These are phyloP conservation scores for Poterioochromonas sp. DNA, from an alignment of 352 stramenopile species.

Conservation along the genomic window DNA sequence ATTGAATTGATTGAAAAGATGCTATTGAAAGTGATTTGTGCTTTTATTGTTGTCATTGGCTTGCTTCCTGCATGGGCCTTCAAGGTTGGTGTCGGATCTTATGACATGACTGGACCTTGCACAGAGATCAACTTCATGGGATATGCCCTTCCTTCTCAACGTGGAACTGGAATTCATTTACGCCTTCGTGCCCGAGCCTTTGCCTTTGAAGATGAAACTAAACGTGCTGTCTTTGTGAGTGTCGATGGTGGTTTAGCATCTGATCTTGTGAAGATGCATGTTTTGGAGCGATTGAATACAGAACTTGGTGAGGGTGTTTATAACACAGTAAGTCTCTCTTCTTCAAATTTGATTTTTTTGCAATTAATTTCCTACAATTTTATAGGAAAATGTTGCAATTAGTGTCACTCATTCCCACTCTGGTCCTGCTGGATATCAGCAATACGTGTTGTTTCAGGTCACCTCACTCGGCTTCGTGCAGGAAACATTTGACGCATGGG, in stretches of 20 bases:
- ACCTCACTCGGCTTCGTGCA: slow-evolving; percentile 48
- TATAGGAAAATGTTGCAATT: slow-evolving; percentile 69
- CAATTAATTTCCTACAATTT: too few species aligned
- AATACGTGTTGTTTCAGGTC: slow-evolving; percentile 77
- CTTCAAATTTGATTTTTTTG: too few species aligned
- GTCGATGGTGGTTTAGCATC: slow-evolving; percentile 75
- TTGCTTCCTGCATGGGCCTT: slow-evolving; percentile 47
- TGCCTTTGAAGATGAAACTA: slow-evolving; percentile 51
- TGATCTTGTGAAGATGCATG: slow-evolving; percentile 68
- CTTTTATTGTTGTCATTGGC: too few species aligned
- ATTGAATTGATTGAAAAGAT: too few species aligned
- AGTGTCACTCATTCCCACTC: slow-evolving; percentile 82
- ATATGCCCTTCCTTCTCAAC: slow-evolving; percentile 64
- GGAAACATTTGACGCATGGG: slow-evolving; percentile 76
- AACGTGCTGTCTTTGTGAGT: slow-evolving; percentile 61
- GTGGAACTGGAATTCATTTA: slow-evolving; percentile 70
- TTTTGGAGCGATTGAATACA: slow-evolving; percentile 55
- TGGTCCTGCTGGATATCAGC: slow-evolving; percentile 69
- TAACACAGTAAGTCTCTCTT: background rate
- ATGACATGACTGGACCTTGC: slow-evolving; percentile 67
- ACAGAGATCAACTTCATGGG: slow-evolving; percentile 67
- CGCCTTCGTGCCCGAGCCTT: slow-evolving; percentile 66
- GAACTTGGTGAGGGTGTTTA: slow-evolving; percentile 40
- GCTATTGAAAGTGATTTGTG: too few species aligned
- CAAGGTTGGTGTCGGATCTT: slow-evolving; percentile 55